phyloP scores from a whole-genome alignment of 495 filamentous ascomycete genomes.

The Lasiosphaeria ovina region DNA sequence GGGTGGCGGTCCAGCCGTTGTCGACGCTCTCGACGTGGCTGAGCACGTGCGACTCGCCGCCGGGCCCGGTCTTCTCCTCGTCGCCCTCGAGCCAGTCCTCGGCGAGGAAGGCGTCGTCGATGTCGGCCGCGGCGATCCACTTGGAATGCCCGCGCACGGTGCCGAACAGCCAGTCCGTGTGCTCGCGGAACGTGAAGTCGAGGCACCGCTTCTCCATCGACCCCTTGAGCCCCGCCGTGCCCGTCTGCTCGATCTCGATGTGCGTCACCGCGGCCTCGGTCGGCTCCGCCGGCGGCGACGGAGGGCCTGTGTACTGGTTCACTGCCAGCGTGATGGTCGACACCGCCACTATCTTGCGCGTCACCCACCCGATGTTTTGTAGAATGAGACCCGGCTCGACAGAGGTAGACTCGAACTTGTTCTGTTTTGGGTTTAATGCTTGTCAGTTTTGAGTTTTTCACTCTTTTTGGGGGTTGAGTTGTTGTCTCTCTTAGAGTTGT shows the following conservation, averaged over 20 bases:
- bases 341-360: conserved; percentile 69
- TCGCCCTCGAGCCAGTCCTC: conserved; percentile 54
- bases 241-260: conserved; percentile 78
- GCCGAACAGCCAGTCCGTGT: conserved; percentile 82
- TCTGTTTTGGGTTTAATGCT: conserved; percentile 46
- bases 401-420: conserved; percentile 72
- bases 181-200: conserved; percentile 67
- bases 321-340: conserved; percentile 72
- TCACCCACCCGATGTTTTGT: conserved; percentile 82
- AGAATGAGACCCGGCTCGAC: conserved; percentile 69
- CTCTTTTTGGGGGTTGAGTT: background rate
- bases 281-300: conserved; percentile 37
- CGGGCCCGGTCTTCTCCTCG: conserved; percentile 46
- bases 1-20: conserved; percentile 57
- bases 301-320: conserved; percentile 58
- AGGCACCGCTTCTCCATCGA: conserved; percentile 69
- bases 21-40: conserved; percentile 54
- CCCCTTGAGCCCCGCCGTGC: conserved; percentile 72
- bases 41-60: conserved; percentile 49
- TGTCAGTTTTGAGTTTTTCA: conserved; percentile 4
- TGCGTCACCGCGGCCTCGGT: conserved; percentile 50
- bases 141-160: conserved; percentile 59
- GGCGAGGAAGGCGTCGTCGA: conserved; percentile 46
- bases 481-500: conserved; percentile 5
- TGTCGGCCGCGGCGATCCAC: conserved; percentile 41